These are phyloP conservation scores for Solanum peruvianum DNA, from an alignment of 257 asterid genomes.

Conservation along the genomic window DNA sequence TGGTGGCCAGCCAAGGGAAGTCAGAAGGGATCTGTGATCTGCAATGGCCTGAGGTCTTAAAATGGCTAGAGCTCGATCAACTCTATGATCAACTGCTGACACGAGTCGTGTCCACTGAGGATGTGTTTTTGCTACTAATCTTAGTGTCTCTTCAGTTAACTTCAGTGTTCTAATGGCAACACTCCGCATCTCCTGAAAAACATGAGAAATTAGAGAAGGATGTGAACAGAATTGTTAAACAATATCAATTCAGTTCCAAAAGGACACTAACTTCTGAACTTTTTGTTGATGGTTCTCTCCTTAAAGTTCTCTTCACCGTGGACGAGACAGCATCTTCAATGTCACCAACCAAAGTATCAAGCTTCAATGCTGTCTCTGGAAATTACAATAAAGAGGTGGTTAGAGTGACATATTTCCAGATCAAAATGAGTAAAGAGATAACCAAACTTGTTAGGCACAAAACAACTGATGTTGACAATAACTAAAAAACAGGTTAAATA, in stretches of 20 bases:
- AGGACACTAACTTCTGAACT: slow-evolving; percentile 55
- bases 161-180: slow-evolving; percentile 53
- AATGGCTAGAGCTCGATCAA: slow-evolving; percentile 88
- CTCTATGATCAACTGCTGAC: slow-evolving; percentile 92
- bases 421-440: background rate
- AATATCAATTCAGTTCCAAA: background rate
- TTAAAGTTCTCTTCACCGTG: slow-evolving; percentile 45
- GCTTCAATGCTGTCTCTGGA: slow-evolving; percentile 83
- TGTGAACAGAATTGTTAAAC: background rate
- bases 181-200: slow-evolving; percentile 52
- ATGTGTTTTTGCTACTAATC: slow-evolving; percentile 47
- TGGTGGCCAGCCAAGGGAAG: slow-evolving; percentile 98
- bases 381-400: slow-evolving; percentile 7
- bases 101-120: slow-evolving; percentile 85
- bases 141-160: slow-evolving; percentile 56
- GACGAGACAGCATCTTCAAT: slow-evolving; percentile 89
- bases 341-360: slow-evolving; percentile 83
- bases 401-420: slow-evolving; percentile 3
- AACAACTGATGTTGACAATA: background rate
- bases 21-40: slow-evolving; percentile 81
- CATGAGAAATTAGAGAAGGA: slow-evolving; percentile 4
- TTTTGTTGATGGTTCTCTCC: slow-evolving; percentile 41
- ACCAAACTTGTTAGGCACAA: background rate
- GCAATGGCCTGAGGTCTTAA: slow-evolving; percentile 96
- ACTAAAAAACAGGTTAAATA: background rate